Evolutionary conservation across 2,329 filamentous ascomycete genomes (phyloP).

Genomic region (Pseudohalonectria lignicola): DNA sequence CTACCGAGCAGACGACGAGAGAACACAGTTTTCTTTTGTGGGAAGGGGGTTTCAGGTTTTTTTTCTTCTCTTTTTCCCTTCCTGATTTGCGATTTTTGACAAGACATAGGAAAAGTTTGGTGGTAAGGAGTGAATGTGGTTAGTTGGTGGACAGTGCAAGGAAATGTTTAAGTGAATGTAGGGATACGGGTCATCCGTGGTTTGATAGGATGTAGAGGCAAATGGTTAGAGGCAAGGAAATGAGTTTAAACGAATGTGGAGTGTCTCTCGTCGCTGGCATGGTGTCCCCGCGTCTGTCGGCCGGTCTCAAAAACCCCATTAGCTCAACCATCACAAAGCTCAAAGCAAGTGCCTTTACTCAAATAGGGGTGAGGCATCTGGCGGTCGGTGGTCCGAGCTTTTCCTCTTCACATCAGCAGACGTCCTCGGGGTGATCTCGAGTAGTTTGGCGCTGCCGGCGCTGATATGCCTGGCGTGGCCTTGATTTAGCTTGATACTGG

Average conservation of each 20-base stretch:
- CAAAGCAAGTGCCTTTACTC: too few relatives aligned
- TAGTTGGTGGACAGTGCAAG: not conserved
- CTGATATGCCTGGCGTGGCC: slow-evolving; percentile 62
- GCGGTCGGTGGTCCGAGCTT: slow-evolving; percentile 6
- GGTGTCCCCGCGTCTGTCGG: too few relatives aligned
- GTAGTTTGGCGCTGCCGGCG: slow-evolving; percentile 64
- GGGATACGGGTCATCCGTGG: too few relatives aligned
- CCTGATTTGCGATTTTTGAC: not conserved
- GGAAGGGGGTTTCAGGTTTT: slow-evolving; percentile 1
- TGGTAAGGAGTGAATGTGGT: not conserved
- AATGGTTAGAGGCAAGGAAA: too few relatives aligned
- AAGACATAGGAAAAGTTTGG: not conserved
- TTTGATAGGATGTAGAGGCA: too few relatives aligned
- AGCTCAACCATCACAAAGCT: too few relatives aligned
- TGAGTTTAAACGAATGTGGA: too few relatives aligned
- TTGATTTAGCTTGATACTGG: slow-evolving; percentile 56
- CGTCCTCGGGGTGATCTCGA: slow-evolving; percentile 51
- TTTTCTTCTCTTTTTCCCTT: too few relatives aligned
- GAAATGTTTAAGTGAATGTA: too few relatives aligned
- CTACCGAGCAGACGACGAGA: not conserved
- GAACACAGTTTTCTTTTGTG: not conserved
- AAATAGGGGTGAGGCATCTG: too few relatives aligned
- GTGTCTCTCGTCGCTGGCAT: too few relatives aligned
- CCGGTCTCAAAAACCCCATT: too few relatives aligned
- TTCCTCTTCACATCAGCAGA: slow-evolving; percentile 39